A percentile compares a stretch with the other conserved stretches of the same genome.
These are phyloP conservation scores for Knufia petricola DNA, from an alignment of 2,329 filamentous ascomycete species.

Conservation along the genomic window DNA sequence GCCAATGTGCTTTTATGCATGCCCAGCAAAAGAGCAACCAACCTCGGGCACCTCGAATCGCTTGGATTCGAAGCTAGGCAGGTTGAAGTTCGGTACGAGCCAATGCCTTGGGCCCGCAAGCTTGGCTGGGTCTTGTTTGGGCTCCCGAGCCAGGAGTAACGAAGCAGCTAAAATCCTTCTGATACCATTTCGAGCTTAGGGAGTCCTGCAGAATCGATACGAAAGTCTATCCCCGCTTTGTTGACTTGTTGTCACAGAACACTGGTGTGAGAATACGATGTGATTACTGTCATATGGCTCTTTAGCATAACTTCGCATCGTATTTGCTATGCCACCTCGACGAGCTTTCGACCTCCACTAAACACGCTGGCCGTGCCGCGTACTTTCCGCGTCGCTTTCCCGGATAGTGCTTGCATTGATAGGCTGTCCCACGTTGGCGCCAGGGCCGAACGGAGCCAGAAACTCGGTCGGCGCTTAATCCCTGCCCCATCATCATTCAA, in stretches of 20 bases:
- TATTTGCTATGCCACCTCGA: background rate
- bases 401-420: conserved; percentile 1
- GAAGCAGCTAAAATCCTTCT: background rate
- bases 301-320: background rate
- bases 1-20: background rate
- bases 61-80: conserved; percentile 1
- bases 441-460: conserved; percentile 9
- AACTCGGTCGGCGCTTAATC: conserved; percentile 20
- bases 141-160: conserved; percentile 3
- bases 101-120: background rate
- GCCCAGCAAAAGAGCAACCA: background rate
- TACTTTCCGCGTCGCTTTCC: background rate
- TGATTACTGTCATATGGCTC: background rate
- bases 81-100: background rate
- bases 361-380: background rate
- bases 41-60: conserved; percentile 5
- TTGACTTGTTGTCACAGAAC: conserved; percentile 5
- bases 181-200: conserved; percentile 1
- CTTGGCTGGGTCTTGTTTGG: background rate
- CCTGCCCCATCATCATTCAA: conserved; percentile 11
- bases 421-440: conserved; percentile 14
- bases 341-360: background rate
- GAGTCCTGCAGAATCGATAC: conserved; percentile 1
- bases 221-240: background rate
- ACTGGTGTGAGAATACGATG: background rate